Base-by-base conservation (phyloP, 2,329 filamentous ascomycete species). In the Ophiocordyceps camponoti-rufipedis region DNA sequence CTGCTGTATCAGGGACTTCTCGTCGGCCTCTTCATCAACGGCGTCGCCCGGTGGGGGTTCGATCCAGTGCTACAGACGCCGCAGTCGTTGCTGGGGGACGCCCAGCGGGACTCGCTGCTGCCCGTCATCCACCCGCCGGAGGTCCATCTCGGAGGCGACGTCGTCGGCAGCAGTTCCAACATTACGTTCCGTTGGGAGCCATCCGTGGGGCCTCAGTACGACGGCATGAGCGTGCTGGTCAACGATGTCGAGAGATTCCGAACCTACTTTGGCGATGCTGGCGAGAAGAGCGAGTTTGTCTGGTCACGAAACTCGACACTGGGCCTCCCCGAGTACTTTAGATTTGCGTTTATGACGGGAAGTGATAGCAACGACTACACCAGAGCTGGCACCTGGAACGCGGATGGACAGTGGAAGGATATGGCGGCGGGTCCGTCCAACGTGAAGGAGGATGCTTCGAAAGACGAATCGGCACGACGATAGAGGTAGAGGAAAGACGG, bases 31-130 rank as follows among this genome's bases (percentile, higher is more conserved):
- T 96, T 95, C 61, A 80, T 95, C 64, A 95, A 95, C 58, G 89
- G 91, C 45, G 78, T 93, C 48, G 89, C 88, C 4, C 75, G 89
- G 41, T 96, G 91, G 91, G 88, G 88, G 0, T 98, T 94, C 59
- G 88, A 86, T 49, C 74, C 82, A 1, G 77, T 98, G 42, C 72
- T 98, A 14, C 81, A 98, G 62, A 96, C 91, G 0, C 76, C 84
- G 0, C 71, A 63, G 1, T 78, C 79, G 1, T 64, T 98, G 23
- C 78, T 78, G 45, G 78, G 76, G n/a, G 79, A 82, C 51, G 76
- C 74, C 0, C 74, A 78, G 48, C 62, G 73, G 35, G 75, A 76
- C 11, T 78, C 77, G 0, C 62, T 74, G 0, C 68, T 91, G 1
- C 85, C 70, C 40, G 63, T 51, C 0, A 64, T 78, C 28, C 53